Evolutionary conservation across 2,329 filamentous ascomycete genomes (phyloP).

Genomic region (Gliomastix tumulicola): DNA sequence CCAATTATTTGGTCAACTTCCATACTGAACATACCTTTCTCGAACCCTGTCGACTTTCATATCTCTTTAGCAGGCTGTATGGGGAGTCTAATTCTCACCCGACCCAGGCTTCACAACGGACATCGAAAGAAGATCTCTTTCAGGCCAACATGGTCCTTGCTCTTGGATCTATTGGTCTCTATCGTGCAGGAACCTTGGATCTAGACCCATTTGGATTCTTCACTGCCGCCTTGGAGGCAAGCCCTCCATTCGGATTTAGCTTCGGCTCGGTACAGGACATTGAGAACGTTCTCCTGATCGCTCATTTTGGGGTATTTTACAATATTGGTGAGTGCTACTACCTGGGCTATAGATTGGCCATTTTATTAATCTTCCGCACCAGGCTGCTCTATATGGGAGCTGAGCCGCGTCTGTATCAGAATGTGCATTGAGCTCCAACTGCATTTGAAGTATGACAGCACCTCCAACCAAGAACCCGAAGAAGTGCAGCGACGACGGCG

Average conservation of each 20-base stretch:
- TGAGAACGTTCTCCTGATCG: slow-evolving; percentile 4
- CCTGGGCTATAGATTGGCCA: not conserved
- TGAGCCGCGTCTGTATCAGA: slow-evolving; percentile 4
- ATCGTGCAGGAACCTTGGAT: slow-evolving; percentile 1
- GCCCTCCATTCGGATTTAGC: slow-evolving; percentile 1
- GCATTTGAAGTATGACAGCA: not conserved
- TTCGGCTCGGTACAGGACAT: slow-evolving; percentile 5
- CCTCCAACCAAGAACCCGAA: not conserved
- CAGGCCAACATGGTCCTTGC: slow-evolving; percentile 5
- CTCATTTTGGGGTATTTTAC: slow-evolving; percentile 5
- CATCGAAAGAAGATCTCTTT: not conserved
- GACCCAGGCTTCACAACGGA: not conserved
- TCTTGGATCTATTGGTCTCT: slow-evolving; percentile 3
- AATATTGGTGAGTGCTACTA: slow-evolving; percentile 5
- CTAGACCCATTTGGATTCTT: slow-evolving; percentile 6
- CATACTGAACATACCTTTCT: not conserved
- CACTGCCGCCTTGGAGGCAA: slow-evolving; percentile 5
- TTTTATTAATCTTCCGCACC: not conserved
- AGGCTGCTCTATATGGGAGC: slow-evolving; percentile 7
- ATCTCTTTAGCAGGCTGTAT: not conserved
- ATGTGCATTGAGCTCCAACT: slow-evolving; percentile 4
- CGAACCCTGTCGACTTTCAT: not conserved
- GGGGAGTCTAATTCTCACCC: no score
- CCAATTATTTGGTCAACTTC: not conserved
- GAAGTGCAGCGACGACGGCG: not conserved